Percentiles rank a stretch among this genome's conserved stretches.
These are phyloP conservation scores for Sporisorium iseilematis-ciliati DNA, from an alignment of 1,284 basidiomycete species.

Conservation along the genomic window DNA sequence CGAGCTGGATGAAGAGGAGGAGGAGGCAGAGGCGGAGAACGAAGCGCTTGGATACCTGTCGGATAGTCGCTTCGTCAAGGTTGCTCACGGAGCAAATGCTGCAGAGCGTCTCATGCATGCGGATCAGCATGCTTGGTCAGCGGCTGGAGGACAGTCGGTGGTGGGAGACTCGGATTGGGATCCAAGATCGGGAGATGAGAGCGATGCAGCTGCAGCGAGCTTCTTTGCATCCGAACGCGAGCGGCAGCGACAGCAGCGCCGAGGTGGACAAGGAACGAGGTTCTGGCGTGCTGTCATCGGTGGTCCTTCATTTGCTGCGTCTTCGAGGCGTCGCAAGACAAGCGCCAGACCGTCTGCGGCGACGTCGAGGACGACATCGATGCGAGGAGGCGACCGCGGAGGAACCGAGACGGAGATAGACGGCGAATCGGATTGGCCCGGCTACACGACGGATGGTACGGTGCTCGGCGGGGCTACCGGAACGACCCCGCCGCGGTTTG, in stretches of 20 bases:
- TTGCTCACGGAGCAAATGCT: conserved; percentile 17
- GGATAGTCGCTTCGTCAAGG: conserved; percentile 30
- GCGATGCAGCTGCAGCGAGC: conserved; percentile 37
- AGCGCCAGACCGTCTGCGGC: conserved; percentile 1
- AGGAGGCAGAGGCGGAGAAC: conserved; percentile 24
- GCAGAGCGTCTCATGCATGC: conserved; percentile 18
- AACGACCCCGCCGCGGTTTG: conserved; percentile 5
- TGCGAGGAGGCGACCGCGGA: not conserved
- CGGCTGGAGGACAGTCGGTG: conserved; percentile 10
- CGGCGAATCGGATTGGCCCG: conserved; percentile 40
- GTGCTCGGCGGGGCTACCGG: conserved; percentile 15
- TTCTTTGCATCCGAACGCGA: conserved; percentile 35
- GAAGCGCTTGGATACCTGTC: conserved; percentile 32
- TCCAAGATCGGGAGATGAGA: conserved; percentile 40
- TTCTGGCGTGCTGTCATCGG: conserved; percentile 63
- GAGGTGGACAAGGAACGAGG: conserved; percentile 51
- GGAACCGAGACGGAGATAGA: conserved; percentile 45
- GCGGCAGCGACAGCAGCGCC: conserved; percentile 26
- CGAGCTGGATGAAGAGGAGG: conserved; percentile 39
- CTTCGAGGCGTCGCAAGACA: conserved; percentile 19
- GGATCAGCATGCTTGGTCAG: conserved; percentile 12
- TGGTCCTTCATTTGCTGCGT: conserved; percentile 42
- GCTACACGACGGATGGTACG: conserved; percentile 36
- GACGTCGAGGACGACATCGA: not conserved
- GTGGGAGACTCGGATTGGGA: conserved; percentile 43